Conservation (phyloP, 2,329 filamentous ascomycete species). For the Sclerotiophoma versabilis region DNA sequence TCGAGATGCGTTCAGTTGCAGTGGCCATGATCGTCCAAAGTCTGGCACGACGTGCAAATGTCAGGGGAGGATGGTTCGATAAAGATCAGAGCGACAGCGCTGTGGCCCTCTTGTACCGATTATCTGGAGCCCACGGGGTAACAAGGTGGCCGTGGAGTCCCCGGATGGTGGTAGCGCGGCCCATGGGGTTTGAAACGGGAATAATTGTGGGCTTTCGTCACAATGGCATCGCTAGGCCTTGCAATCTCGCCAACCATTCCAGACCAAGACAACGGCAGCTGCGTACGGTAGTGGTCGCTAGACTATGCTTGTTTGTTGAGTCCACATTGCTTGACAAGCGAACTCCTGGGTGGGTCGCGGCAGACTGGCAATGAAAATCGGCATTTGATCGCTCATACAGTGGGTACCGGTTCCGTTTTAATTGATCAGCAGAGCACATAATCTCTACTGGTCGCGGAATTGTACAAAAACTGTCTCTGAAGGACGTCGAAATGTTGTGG, state of each 20-base stretch:
- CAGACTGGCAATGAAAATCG: constrained; percentile 6
- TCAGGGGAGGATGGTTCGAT: constrained; percentile 10
- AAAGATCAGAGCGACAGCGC: not conserved
- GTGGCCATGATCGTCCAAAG: constrained; percentile 9
- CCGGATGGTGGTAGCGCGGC: constrained; percentile 20
- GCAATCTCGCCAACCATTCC: constrained; percentile 9
- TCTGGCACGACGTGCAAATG: not conserved
- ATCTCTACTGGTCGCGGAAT: not conserved
- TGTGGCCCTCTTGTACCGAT: constrained; percentile 20
- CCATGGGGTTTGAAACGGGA: constrained; percentile 19
- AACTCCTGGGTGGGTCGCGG: constrained; percentile 7
- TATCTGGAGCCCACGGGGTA: constrained; percentile 7
- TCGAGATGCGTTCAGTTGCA: constrained; percentile 2
- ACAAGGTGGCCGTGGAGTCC: constrained; percentile 14
- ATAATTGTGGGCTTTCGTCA: constrained; percentile 18
- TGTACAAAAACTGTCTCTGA: not conserved
- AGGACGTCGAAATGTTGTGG: not conserved
- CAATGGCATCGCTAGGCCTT: constrained; percentile 16
- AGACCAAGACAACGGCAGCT: constrained; percentile 18
- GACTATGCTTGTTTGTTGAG: constrained; percentile 13
- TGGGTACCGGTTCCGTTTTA: not conserved
- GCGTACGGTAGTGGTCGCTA: constrained; percentile 4
- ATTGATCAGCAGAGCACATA: constrained; percentile 3
- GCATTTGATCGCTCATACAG: constrained; percentile 3
- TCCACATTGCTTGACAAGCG: constrained; percentile 7